These are phyloP conservation scores for Neohortaea acidophila DNA, from an alignment of 495 filamentous ascomycete species.

Conservation along the genomic window DNA sequence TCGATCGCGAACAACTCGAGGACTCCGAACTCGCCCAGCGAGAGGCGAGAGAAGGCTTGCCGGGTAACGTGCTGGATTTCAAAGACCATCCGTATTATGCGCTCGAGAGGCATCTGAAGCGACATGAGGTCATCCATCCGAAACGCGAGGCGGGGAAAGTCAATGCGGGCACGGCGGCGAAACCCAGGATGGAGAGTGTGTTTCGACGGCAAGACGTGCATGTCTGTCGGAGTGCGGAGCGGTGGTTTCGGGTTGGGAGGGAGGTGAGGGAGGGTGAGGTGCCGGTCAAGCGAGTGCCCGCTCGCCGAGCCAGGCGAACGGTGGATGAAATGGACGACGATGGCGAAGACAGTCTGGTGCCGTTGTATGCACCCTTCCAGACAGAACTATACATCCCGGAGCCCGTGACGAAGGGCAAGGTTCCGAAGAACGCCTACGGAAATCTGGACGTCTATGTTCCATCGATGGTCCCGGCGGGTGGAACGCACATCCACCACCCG, in stretches of 20 bases:
- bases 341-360: slow-evolving; percentile 26
- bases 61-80: slow-evolving; percentile 76
- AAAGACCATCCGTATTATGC: slow-evolving; percentile 86
- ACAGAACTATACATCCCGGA: slow-evolving; percentile 62
- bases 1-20: slow-evolving; percentile 68
- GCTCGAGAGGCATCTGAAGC: slow-evolving; percentile 71
- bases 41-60: slow-evolving; percentile 71
- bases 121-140: slow-evolving; percentile 63
- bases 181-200: slow-evolving; percentile 46
- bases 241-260: slow-evolving; percentile 77
- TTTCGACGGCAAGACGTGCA: slow-evolving; percentile 72
- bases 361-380: slow-evolving; percentile 60
- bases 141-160: slow-evolving; percentile 64
- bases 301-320: slow-evolving; percentile 24
- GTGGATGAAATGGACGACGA: slow-evolving; percentile 19
- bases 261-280: slow-evolving; percentile 60
- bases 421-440: slow-evolving; percentile 76
- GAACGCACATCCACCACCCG: slow-evolving; percentile 50
- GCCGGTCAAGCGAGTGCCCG: slow-evolving; percentile 53
- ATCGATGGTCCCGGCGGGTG: slow-evolving; percentile 79
- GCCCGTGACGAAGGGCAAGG: slow-evolving; percentile 52
- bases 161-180: slow-evolving; percentile 44
- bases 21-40: slow-evolving; percentile 53
- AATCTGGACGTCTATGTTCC: slow-evolving; percentile 88
- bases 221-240: slow-evolving; percentile 55